Percentiles rank a stretch among this genome's conserved stretches.
These are phyloP conservation scores for Solanum etuberosum DNA, from an alignment of 257 asterid genomes.

Conservation along the genomic window DNA sequence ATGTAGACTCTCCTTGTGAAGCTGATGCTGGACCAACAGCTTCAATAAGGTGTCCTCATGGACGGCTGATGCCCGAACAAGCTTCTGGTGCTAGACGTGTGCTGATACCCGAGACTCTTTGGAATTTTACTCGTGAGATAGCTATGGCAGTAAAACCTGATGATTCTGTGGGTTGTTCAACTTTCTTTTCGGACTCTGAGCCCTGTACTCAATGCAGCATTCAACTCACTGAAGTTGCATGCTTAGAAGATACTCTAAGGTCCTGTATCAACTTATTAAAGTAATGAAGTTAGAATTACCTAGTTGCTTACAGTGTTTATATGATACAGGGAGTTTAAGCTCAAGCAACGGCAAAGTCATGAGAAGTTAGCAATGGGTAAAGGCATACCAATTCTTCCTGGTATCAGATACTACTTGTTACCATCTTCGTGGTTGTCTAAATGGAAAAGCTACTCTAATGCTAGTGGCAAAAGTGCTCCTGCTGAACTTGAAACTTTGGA, in stretches of 20 bases:
- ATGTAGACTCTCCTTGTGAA: slow-evolving; percentile 62
- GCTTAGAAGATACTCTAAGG: slow-evolving; percentile 83
- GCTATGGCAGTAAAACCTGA: slow-evolving; percentile 74
- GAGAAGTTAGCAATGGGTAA: slow-evolving; percentile 68
- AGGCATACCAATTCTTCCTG: slow-evolving; percentile 38
- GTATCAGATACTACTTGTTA: slow-evolving; percentile 55
- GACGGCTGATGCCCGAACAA: slow-evolving; percentile 78
- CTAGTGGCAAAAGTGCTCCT: slow-evolving; percentile 54
- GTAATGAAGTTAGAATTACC: not conserved
- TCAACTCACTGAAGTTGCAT: slow-evolving; percentile 70
- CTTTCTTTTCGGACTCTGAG: slow-evolving; percentile 54
- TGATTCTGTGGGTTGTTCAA: slow-evolving; percentile 55
- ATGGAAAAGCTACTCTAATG: slow-evolving; percentile 67
- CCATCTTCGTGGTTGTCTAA: slow-evolving; percentile 82
- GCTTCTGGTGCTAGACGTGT: slow-evolving; percentile 85
- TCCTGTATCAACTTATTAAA: slow-evolving; percentile 16
- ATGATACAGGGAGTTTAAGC: slow-evolving; percentile 77
- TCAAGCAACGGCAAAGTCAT: slow-evolving; percentile 72
- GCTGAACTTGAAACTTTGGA: slow-evolving; percentile 55
- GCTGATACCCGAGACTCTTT: slow-evolving; percentile 73
- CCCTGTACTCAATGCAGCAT: slow-evolving; percentile 67
- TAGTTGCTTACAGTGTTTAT: not conserved
- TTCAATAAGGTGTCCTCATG: slow-evolving; percentile 85
- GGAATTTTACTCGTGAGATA: slow-evolving; percentile 61
- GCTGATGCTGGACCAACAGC: slow-evolving; percentile 98